These are phyloP conservation scores for Articulospora tetracladia DNA, from an alignment of 495 filamentous ascomycete species.

Conservation along the genomic window DNA sequence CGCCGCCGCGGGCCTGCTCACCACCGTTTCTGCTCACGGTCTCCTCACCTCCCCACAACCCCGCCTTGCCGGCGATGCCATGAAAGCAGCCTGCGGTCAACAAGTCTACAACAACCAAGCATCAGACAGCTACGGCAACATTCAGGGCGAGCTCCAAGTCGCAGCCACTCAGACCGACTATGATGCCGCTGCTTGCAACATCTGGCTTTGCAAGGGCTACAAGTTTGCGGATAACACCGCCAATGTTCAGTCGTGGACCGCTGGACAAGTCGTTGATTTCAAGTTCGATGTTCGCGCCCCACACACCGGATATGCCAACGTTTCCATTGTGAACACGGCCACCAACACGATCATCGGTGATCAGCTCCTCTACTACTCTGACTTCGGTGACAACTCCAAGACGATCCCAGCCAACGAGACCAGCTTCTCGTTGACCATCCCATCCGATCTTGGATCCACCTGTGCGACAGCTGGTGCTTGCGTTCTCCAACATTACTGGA, in stretches of 20 bases:
- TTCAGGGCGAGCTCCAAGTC: slow-evolving; percentile 48
- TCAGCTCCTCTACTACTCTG: slow-evolving; percentile 52
- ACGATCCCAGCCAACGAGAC: slow-evolving; percentile 53
- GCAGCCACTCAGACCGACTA: slow-evolving; percentile 40
- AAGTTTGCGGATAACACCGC: slow-evolving; percentile 47
- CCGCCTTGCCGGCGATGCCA: slow-evolving; percentile 50
- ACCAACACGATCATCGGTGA: slow-evolving; percentile 52
- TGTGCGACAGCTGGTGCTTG: slow-evolving; percentile 61
- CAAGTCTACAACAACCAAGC: slow-evolving; percentile 49
- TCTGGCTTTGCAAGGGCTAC: slow-evolving; percentile 57
- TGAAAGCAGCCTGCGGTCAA: slow-evolving; percentile 46
- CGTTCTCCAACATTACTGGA: slow-evolving; percentile 68
- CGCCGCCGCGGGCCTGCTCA: slow-evolving; percentile 19
- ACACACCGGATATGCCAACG: slow-evolving; percentile 64
- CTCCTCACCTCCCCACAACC: slow-evolving; percentile 44
- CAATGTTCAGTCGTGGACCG: slow-evolving; percentile 18
- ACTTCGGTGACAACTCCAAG: slow-evolving; percentile 48
- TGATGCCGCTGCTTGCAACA: slow-evolving; percentile 37
- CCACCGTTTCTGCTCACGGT: slow-evolving; percentile 49
- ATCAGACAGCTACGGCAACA: slow-evolving; percentile 51
- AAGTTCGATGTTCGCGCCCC: slow-evolving; percentile 52
- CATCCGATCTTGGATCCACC: slow-evolving; percentile 50
- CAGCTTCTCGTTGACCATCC: slow-evolving; percentile 62
- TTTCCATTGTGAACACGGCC: slow-evolving; percentile 62
- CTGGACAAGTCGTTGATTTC: slow-evolving; percentile 19